These are phyloP conservation scores for Sordaria brevicollis DNA, from an alignment of 495 filamentous ascomycete genomes.

Conservation along the genomic window DNA sequence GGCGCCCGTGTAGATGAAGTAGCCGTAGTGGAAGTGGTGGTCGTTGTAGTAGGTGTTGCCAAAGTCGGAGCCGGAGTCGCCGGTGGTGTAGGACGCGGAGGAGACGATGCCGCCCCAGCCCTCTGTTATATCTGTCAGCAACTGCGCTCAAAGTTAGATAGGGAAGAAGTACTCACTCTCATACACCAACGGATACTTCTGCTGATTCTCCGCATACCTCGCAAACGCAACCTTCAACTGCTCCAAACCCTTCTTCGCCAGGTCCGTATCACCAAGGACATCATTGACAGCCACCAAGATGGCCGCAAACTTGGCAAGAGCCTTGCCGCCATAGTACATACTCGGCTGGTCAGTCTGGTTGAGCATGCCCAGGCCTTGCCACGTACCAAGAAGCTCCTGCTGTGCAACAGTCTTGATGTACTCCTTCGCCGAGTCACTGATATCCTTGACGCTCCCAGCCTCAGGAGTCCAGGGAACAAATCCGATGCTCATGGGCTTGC, in stretches of 20 bases:
- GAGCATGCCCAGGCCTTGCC: conserved; percentile 52
- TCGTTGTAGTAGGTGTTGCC: conserved; percentile 88
- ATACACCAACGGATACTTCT: conserved; percentile 70
- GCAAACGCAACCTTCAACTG: conserved; percentile 67
- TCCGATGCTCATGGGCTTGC: conserved; percentile 63
- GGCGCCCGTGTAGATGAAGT: conserved; percentile 84
- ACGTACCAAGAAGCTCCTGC: conserved; percentile 42
- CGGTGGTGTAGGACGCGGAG: conserved; percentile 63
- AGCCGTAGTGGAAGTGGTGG: conserved; percentile 89
- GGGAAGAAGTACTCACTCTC: conserved; percentile 40
- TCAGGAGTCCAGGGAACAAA: conserved; percentile 64
- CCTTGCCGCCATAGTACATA: conserved; percentile 96
- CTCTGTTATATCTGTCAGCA: conserved; percentile 21
- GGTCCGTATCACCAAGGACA: conserved; percentile 47
- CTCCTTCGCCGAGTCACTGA: conserved; percentile 42
- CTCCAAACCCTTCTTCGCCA: conserved; percentile 51
- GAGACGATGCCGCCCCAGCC: conserved; percentile 84
- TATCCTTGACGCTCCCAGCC: conserved; percentile 34
- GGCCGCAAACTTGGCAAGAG: conserved; percentile 74
- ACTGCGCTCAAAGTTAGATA: background rate
- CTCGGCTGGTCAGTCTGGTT: conserved; percentile 67
- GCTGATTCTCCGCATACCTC: conserved; percentile 65
- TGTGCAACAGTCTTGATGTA: conserved; percentile 48
- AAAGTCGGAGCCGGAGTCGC: conserved; percentile 63
- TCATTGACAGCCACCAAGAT: conserved; percentile 60